phyloP scores from a whole-genome alignment of 306 rosid genomes.

The Biancaea sappan region DNA sequence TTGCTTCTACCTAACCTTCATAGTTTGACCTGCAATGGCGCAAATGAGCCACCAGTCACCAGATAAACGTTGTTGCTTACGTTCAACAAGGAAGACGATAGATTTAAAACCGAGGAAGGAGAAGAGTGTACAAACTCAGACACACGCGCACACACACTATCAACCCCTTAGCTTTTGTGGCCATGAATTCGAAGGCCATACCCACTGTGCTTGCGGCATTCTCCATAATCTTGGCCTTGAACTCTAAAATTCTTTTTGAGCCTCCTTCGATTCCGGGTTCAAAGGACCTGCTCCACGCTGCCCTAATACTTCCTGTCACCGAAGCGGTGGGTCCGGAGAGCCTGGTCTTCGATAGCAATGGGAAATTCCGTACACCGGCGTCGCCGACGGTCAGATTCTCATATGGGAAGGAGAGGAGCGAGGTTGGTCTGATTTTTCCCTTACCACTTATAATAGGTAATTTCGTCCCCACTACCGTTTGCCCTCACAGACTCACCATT shows the following conservation, averaged over 20 bases:
- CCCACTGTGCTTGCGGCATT: conserved; percentile 35
- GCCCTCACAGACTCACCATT: no score
- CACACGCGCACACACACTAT: not conserved
- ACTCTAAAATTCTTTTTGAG: conserved; percentile 23
- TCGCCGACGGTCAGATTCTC: conserved; percentile 87
- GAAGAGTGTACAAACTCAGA: not conserved
- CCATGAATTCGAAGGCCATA: conserved; percentile 43
- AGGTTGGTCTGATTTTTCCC: conserved; percentile 78
- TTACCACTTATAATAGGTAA: conserved; percentile 72
- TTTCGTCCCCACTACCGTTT: not conserved
- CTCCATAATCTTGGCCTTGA: conserved; percentile 37
- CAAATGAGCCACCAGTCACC: not conserved
- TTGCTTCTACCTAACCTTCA: not conserved
- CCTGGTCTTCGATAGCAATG: conserved; percentile 63
- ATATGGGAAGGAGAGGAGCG: conserved; percentile 64
- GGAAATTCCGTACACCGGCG: conserved; percentile 85
- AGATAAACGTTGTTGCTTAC: not conserved
- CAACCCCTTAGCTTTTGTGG: not conserved
- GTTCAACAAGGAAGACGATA: no score
- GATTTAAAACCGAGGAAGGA: not conserved
- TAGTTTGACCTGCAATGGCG: not conserved
- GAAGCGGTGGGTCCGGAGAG: conserved; percentile 94
- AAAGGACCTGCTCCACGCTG: conserved; percentile 52
- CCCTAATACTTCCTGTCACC: conserved; percentile 44
- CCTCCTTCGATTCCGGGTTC: conserved; percentile 53